Base-by-base conservation (phyloP, 441 rosid genomes). In the Theobroma grandiflorum region DNA sequence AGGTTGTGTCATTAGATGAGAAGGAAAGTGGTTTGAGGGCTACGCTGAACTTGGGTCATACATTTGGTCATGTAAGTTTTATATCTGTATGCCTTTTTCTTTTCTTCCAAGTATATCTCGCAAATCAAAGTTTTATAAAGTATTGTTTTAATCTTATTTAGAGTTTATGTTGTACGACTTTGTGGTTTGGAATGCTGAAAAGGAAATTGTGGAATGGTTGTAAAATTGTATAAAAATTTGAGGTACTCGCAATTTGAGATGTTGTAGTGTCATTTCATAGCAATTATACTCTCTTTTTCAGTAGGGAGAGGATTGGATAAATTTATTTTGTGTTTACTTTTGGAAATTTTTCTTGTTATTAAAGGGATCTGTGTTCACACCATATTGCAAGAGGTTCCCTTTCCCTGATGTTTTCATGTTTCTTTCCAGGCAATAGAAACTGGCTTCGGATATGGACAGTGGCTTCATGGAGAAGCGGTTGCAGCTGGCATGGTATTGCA, bases 391-490 rank as follows among this genome's bases (percentile, higher is more conserved):
- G 8, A 62, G 12, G 9, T 14, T 42, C 59, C 26, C 42, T 75
- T 43, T 18, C 42, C 37, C 42, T 64, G 62, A 49, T 72, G 31
- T 8, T 9, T 37, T 78, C 40, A 26, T 69, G 37, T 81, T 72
- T 68, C 59, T 81, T 83, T 75, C 74, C 89, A 97, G 99, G 99
- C 99, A 69, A 93, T 97, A 81, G 99, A 97, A 87, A 94, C 95
- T 66, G 95, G 99, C 59, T 76, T 93, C 75, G 99, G 99, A 76
- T 94, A 97, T 61, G 99, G 99, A 76, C 85, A 89, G 77, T 97
- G 99, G 98, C 96, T 97, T 81, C 99, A 97, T 74, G 99, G 99
- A 81, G 98, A 97, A 90, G 99, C 98, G 86, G 93, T 97, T 84
- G 98, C 99, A 11, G 97, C 95, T 80, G 99, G 99, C 90, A 94